Base-by-base conservation (phyloP, 345 rosid genomes). In the Leavenworthia alabamica region DNA sequence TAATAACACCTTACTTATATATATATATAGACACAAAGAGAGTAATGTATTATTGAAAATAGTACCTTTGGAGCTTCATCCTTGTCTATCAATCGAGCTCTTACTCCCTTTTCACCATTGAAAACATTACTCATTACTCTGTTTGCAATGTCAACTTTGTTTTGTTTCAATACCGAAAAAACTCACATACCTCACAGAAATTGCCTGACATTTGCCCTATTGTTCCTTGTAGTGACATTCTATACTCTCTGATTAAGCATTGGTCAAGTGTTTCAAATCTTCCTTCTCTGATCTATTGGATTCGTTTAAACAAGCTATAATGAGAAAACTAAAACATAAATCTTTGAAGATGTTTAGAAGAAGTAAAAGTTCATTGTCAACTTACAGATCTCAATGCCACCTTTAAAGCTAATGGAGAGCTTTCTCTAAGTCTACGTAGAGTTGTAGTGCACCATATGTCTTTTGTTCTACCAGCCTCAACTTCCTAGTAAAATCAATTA, bases 361-460 rank as follows among this genome's bases (percentile, higher is more conserved):
- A 45, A 39, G 42, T 39, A 28, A 27, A 37, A 54, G 57, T 46
- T 33, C 19, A 14, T 14, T 12, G 58, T 52, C 23, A 66, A 81
- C 99, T 80, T 75, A 85, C 99, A 20, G 97, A 89, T 89, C 85
- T 87, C 66, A 93, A 71, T 41, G 96, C 71, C 55, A 89, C 92
- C 79, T 89, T 93, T 82, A 93, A 82, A 70, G 97, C 83, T 78
- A 89, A 63, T 8, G 99, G 97, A 9, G 97, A 89, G 62, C 81
- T 73, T 77, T 82, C 88, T 73, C 68, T 81, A 45, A 93, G 96
- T 61, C 80, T 80, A 58, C 79, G 75, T 47, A 88, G 48, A 28
- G 97, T 78, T 1, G 81, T 77, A 40, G 14, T 71, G 74, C 91
- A 88, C 93, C 93, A 90, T 35, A 48, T 54, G 75, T 82, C 91